Conservation (phyloP, 208 protist species). For the Porcisia hertigi region DNA sequence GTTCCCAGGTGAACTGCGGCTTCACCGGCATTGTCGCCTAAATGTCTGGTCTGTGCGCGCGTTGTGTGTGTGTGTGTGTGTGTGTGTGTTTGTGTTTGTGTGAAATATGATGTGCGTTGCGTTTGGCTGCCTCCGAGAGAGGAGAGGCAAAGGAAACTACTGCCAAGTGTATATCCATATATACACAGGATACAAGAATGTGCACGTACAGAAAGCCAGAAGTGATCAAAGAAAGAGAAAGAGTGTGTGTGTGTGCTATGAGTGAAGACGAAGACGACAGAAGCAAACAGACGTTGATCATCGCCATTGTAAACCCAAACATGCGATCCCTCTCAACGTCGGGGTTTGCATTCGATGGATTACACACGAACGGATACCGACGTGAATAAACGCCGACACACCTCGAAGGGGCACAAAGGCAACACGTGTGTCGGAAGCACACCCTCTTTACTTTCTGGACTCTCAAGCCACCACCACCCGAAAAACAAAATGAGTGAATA, state of each 20-base stretch:
- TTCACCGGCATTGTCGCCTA: slow-evolving; percentile 77
- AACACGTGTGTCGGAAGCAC: background rate
- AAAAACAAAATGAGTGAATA: background rate
- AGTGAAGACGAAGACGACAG: background rate
- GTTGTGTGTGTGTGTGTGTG: background rate
- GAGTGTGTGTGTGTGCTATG: background rate
- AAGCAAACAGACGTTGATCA: background rate
- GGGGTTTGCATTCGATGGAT: background rate
- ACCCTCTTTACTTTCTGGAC: background rate
- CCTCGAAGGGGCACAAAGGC: background rate
- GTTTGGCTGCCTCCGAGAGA: background rate
- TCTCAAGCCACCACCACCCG: background rate
- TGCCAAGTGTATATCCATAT: background rate
- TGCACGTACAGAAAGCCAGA: background rate
- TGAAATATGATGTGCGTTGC: background rate
- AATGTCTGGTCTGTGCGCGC: background rate
- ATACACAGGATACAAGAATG: background rate
- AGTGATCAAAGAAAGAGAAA: background rate
- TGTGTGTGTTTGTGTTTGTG: slow-evolving; percentile 1
- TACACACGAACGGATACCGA: background rate
- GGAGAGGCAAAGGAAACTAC: background rate
- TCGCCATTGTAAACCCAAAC: background rate
- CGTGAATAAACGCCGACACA: background rate
- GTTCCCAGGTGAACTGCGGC: slow-evolving; percentile 87
- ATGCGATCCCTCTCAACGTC: background rate